Evolutionary conservation across 2,329 filamentous ascomycete genomes (phyloP).

Genomic region (Pseudogymnoascus sp.): DNA sequence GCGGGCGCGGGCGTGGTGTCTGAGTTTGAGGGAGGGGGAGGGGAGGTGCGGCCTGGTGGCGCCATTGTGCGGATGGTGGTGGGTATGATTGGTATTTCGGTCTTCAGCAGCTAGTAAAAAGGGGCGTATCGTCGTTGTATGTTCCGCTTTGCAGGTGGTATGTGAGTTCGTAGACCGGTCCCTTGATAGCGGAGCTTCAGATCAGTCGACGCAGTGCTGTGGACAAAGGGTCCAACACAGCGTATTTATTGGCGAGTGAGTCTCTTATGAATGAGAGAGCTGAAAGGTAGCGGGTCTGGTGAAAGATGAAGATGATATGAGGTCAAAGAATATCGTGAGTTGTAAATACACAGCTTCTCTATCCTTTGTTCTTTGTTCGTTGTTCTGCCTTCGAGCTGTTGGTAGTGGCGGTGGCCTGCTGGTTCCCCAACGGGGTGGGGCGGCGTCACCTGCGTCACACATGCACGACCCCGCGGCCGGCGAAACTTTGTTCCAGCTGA

Average conservation of each 20-base stretch:
- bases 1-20: not conserved
- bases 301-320: not conserved
- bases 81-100: slow-evolving; percentile 23
- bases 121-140: not conserved
- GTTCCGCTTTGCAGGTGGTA: not conserved
- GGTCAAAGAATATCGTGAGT: not conserved
- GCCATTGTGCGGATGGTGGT: slow-evolving; percentile 28
- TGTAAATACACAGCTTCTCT: not conserved
- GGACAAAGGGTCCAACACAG: not conserved
- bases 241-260: no score
- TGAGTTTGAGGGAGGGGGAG: not conserved
- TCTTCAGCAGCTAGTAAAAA: no score
- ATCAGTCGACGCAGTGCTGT: not conserved
- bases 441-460: not conserved
- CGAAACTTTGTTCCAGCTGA: not conserved
- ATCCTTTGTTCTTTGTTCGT: not conserved
- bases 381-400: not conserved
- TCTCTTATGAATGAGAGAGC: no score
- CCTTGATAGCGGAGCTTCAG: not conserved
- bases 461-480: not conserved
- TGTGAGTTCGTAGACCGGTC: not conserved
- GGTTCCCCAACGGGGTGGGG: not conserved
- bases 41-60: not conserved
- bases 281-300: no score
- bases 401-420: not conserved